These are phyloP conservation scores for Colletotrichum lindemuthianum DNA, from an alignment of 2,329 filamentous ascomycete species.

Conservation along the genomic window DNA sequence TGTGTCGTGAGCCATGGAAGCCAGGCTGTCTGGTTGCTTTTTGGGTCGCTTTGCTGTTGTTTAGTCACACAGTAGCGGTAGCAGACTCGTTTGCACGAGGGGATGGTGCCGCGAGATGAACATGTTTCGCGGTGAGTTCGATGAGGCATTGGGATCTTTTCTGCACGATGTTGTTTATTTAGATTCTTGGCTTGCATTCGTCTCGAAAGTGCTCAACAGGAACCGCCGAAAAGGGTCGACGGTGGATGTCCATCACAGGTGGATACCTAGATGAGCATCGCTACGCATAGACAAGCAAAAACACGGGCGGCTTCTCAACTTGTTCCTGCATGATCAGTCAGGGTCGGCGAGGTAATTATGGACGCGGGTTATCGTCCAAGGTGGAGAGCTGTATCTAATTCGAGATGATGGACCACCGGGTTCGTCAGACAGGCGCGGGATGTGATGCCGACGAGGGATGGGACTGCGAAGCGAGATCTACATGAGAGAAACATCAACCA, in stretches of 20 bases:
- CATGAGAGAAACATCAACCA: constrained; percentile 8
- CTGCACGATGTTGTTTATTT: background rate
- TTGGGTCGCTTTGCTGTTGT: constrained; percentile 3
- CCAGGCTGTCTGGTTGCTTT: background rate
- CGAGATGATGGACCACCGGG: constrained; percentile 32
- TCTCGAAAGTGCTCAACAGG: constrained; percentile 16
- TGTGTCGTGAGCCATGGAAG: background rate
- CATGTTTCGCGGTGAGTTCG: constrained; percentile 5
- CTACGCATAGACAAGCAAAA: no score
- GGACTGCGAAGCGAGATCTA: constrained; percentile 27
- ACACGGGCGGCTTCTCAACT: no score
- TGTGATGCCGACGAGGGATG: constrained; percentile 12
- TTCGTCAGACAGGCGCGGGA: constrained; percentile 23
- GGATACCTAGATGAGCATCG: background rate
- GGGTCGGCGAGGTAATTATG: constrained; percentile 4
- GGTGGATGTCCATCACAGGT: constrained; percentile 14
- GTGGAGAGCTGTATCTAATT: constrained; percentile 31
- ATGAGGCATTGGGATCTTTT: constrained; percentile 4
- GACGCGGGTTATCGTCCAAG: constrained; percentile 19
- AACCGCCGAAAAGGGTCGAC: constrained; percentile 2
- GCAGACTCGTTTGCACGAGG: constrained; percentile 27
- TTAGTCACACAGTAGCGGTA: constrained; percentile 17
- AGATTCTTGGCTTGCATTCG: constrained; percentile 5
- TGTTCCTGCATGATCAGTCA: background rate
- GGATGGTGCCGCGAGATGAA: background rate